A percentile compares a stretch with the other conserved stretches of the same genome.
phyloP scores from a whole-genome alignment of 768 basidiomycete species.

The Mycena vulgaris region DNA sequence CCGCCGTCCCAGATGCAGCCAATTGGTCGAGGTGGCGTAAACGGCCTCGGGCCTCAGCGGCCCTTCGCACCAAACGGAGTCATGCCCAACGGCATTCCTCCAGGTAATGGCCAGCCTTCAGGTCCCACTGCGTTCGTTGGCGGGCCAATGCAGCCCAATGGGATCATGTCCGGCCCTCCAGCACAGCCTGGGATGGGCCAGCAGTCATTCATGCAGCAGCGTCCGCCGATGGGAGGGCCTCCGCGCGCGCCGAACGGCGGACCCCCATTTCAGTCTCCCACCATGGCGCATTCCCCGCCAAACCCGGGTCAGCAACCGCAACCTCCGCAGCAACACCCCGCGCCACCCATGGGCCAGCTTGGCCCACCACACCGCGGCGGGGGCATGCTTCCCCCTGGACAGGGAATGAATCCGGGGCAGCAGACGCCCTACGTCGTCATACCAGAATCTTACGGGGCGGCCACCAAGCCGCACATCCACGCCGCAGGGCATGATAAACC shows the following conservation, averaged over 20 bases:
- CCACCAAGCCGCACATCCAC: constrained; percentile 75
- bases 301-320: constrained; percentile 49
- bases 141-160: constrained; percentile 42
- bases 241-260: constrained; percentile 64
- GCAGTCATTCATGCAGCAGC: constrained; percentile 52
- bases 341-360: constrained; percentile 64
- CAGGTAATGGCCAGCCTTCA: constrained; percentile 41
- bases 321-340: constrained; percentile 45
- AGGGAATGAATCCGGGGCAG: constrained; percentile 54
- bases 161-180: constrained; percentile 42
- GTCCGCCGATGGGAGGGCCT: constrained; percentile 50
- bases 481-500: constrained; percentile 66
- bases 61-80: constrained; percentile 44
- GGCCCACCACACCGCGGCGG: constrained; percentile 64
- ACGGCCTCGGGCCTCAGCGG: constrained; percentile 39
- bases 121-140: constrained; percentile 53
- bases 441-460: constrained; percentile 56
- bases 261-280: constrained; percentile 74
- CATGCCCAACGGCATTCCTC: constrained; percentile 48
- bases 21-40: constrained; percentile 42
- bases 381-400: constrained; percentile 66
- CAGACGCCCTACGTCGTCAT: constrained; percentile 59
- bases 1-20: constrained; percentile 38
- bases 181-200: constrained; percentile 37
- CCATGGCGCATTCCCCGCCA: constrained; percentile 74